Conservation (phyloP, 371 early-diverging fungal genomes). For the Syncephalastrum racemosum region DNA sequence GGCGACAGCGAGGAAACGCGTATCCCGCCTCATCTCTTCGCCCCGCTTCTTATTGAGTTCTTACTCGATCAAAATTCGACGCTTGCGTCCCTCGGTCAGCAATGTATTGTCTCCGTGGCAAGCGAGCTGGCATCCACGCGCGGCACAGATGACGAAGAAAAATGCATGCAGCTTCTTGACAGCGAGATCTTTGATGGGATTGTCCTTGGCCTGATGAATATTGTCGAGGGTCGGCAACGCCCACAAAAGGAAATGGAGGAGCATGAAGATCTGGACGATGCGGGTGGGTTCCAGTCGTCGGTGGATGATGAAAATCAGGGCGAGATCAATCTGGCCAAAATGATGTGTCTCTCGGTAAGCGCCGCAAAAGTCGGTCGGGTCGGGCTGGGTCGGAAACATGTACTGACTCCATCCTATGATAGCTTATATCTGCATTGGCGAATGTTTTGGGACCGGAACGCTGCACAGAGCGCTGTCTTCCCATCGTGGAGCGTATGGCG, state of each 20-base stretch:
- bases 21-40: conserved; percentile 37
- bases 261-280: conserved; percentile 25
- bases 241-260: conserved; percentile 9
- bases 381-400: background rate
- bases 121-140: conserved; percentile 35
- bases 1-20: conserved; percentile 14
- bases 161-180: conserved; percentile 41
- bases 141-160: conserved; percentile 15
- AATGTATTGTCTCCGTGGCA: conserved; percentile 51
- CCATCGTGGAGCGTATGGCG: conserved; percentile 52
- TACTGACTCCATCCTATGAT: background rate
- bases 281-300: conserved; percentile 2
- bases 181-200: conserved; percentile 57
- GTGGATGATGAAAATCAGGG: conserved; percentile 44
- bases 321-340: conserved; percentile 57
- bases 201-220: conserved; percentile 43
- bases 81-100: conserved; percentile 47
- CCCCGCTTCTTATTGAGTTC: conserved; percentile 44
- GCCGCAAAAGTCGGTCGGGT: too few species aligned
- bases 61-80: conserved; percentile 55
- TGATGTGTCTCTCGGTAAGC: conserved; percentile 58
- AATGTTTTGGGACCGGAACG: conserved; percentile 45
- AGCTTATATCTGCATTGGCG: conserved; percentile 56
- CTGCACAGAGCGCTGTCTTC: conserved; percentile 48
- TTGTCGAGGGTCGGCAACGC: conserved; percentile 34